Base-by-base conservation (phyloP, 1,284 basidiomycete species). In the Melanopsichium pennsylvanicum region DNA sequence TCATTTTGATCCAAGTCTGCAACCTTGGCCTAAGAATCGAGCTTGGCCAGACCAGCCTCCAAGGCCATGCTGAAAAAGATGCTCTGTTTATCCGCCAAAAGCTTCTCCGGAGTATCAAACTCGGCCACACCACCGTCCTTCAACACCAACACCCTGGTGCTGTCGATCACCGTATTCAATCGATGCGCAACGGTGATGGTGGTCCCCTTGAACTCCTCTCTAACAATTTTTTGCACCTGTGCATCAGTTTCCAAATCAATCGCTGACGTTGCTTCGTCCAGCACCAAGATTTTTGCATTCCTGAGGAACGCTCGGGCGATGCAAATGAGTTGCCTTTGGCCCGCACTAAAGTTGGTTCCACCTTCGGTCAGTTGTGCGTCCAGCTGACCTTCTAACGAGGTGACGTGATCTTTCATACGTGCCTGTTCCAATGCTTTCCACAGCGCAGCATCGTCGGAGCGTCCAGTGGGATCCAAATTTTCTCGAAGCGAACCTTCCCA, bases 111-210 rank as follows among this genome's bases (percentile, higher is more conserved):
- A 9, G 85, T 83, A 75, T 91, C 90, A 74, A 88, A 88, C 82
- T 93, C 91, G 16, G 86, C 85, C 38, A 91, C 88, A 68, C 83
- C 83, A 13, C 93, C 93, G 16, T 88, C 84, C 66, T 89, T 88
- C 82, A 97, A 87, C 12, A 96, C 93, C 23, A 96, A 82, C 11
- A 97, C 88, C 29, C 88, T 86, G 68, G 91, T 89, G 33, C 88
- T 92, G 73, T 93, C 89, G 57, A 95, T 86, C 74, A 97, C 94
- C 4, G 93, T 96, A 79, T 94, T 92, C 50, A 96, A 83, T 1
- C 92, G 87, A 81, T 93, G 92, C 18, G 83, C 83, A 58, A 91
- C 82, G 52, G 79, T 78, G 39, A 79, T 74, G 11, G 75, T 76
- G 15, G 76, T 80, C 15, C 76, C 83, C 29, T 78, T 75, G 74